These are phyloP conservation scores for Phaeosphaeria sp. DNA, from an alignment of 2,329 filamentous ascomycete species.

Conservation along the genomic window DNA sequence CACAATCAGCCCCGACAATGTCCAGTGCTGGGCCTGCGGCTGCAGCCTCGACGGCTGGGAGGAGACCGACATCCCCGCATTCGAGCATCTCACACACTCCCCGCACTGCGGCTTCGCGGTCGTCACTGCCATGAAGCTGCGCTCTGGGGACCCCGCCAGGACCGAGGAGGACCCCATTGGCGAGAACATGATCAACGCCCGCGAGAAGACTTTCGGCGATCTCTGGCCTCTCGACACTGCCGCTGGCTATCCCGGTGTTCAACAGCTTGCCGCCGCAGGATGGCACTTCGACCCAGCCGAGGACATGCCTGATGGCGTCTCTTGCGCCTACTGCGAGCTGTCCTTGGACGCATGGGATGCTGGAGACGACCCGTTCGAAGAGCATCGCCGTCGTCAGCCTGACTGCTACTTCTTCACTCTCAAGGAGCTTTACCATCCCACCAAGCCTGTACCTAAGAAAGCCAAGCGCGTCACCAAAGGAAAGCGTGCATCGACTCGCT, in stretches of 20 bases:
- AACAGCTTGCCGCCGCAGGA: constrained; percentile 87
- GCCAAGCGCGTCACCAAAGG: constrained; percentile 35
- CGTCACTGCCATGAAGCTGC: constrained; percentile 61
- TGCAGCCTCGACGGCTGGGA: constrained; percentile 93
- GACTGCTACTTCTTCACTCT: constrained; percentile 85
- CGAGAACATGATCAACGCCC: constrained; percentile 74
- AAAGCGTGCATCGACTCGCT: constrained; percentile 28
- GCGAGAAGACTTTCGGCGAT: constrained; percentile 81
- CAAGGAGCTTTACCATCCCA: constrained; percentile 60
- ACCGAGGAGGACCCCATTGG: constrained; percentile 78
- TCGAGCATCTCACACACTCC: constrained; percentile 85
- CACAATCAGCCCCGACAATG: constrained; percentile 81
- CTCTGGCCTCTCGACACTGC: constrained; percentile 82
- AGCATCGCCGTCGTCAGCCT: constrained; percentile 81
- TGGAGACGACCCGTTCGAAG: constrained; percentile 87
- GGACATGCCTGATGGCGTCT: constrained; percentile 87
- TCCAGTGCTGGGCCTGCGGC: constrained; percentile 84
- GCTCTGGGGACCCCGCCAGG: constrained; percentile 66
- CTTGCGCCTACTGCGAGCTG: constrained; percentile 88
- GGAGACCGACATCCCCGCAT: constrained; percentile 78
- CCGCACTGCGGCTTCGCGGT: constrained; percentile 88
- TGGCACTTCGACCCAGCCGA: constrained; percentile 91
- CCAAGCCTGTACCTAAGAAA: constrained; percentile 30
- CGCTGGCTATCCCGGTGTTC: constrained; percentile 47
- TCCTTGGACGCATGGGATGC: constrained; percentile 95